Base-by-base conservation (phyloP, 2,329 filamentous ascomycete genomes). In the Orbilia javanica region DNA sequence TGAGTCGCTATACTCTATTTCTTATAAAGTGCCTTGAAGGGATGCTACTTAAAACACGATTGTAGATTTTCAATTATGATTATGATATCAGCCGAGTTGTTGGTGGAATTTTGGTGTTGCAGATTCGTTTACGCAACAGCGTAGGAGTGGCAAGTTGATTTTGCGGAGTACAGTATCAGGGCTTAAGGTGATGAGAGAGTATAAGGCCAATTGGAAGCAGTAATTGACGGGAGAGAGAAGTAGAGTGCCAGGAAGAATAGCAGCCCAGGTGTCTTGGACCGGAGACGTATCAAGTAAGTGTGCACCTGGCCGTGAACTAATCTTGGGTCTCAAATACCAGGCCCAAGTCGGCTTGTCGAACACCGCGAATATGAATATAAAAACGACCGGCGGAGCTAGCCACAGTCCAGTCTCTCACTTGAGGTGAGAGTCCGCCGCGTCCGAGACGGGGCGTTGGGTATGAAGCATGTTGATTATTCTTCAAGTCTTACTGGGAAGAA, bases 351-450 rank as follows among this genome's bases (percentile, higher is more conserved):
- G 34, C 52, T 20, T 15, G 52, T 60, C 20, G 55, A 60, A 27
- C 55, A 39, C 55, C 31, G 34, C 55, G 55, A 60, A 39, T 66
- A 39, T 52, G 62, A n/a, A 66, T 36, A 66, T 39, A n/a, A 31
- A 27, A 60, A 60, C 18, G 18, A 60, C 20, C 27, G 34, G 31
- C 42, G 34, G 55, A 60, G 55, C 55, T 42, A 70, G 66, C 66
- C 66, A 70, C 66, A 15, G 36, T 53, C 39, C 8, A 36, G 27
- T 22, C 44, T 67, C 63, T 76, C 72, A 76, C 72, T 76, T 76
- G 55, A 76, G 65, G 36, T 76, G 72, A 76, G 55, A 76, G 39
- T 69, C 72, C 29, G 72, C 72, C 72, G 72, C 72, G 72, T 76
- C 72, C 29, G 72, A 60, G 64, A 76, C 72, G 64, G 65, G 46